phyloP scores from a whole-genome alignment of 441 rosid genomes.

The Erodium texanum region DNA sequence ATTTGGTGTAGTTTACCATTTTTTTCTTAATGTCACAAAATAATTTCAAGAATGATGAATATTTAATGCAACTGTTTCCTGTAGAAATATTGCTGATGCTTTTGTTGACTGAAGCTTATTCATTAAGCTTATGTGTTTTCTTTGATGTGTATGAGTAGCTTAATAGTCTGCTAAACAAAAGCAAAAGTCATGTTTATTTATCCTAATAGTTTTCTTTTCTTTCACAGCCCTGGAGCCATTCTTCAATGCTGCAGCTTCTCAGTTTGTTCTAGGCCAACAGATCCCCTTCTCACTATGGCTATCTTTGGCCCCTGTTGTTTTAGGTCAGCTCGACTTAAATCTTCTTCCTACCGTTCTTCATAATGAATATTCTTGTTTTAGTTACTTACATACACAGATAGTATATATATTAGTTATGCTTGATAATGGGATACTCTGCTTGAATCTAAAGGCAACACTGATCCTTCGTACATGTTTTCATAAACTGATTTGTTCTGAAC shows the following conservation, averaged over 20 bases:
- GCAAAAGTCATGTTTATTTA: slow-evolving; percentile 15
- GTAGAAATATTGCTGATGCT: background rate
- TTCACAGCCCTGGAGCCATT: slow-evolving; percentile 50
- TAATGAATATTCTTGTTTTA: background rate
- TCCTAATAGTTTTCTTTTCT: background rate
- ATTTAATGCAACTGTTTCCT: background rate
- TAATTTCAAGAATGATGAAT: background rate
- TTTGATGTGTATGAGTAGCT: background rate
- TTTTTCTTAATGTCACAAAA: background rate
- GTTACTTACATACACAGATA: background rate
- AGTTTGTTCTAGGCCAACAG: slow-evolving; percentile 21
- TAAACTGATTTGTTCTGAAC: slow-evolving; percentile 23
- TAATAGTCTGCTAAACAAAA: too few relatives aligned
- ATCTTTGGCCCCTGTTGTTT: slow-evolving; percentile 56
- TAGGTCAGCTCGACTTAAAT: slow-evolving; percentile 21
- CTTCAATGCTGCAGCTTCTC: slow-evolving; percentile 60
- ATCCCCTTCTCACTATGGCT: background rate
- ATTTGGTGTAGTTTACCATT: background rate
- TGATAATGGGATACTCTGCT: background rate
- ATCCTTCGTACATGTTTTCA: slow-evolving; percentile 33
- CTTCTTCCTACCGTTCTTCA: background rate
- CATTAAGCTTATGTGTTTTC: background rate
- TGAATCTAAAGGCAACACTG: background rate
- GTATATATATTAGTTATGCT: background rate
- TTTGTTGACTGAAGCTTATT: background rate